Base-by-base conservation (phyloP, 148 eudicot species). In the Silene conica region DNA sequence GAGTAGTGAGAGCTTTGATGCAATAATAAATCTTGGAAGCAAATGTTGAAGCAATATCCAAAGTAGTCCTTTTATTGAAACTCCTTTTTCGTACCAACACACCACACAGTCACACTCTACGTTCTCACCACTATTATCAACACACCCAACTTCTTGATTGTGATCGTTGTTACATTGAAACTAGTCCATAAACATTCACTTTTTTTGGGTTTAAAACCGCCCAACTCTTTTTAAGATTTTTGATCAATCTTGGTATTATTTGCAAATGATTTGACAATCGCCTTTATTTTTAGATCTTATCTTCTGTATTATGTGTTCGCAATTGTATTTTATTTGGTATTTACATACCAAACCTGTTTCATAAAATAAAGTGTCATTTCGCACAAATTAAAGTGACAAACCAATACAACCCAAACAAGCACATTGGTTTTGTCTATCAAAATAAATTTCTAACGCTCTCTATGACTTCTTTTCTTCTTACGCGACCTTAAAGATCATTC, bases 31-130 rank as follows among this genome's bases (percentile, higher is more conserved):
- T 80, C 79, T 75, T 75, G 75, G 72, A 70, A 75, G 73, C 75
- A 80, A 75, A 80, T 80, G 75, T 80, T 75, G 43, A 71, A 71
- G 45, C 82, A 80, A 63, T 80, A 80, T 70, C 79, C 82, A 80
- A 80, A 75, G 54, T 75, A 57, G 23, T 75, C 76, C 82, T 75
- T 74, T 78, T 74, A 73, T 73, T 77, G 4, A 34, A 55, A 25
- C 65, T 54, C 41, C 66, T 69, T 66, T 31, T 72, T 34, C 60
- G 16, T 62, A 65, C 58, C 61, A 62, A 16, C 23, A n/a, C n/a
- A n/a, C n/a, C n/a, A n/a, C n/a, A n/a, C n/a, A n/a, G n/a, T n/a
- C n/a, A n/a, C n/a, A 31, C 1, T 43, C 54, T 50, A 22, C 66
- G 74, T 74, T 69, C 75, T 79, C 71, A 79, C 4, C 74, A 50